These are phyloP conservation scores for Forsythia viridissima DNA, from an alignment of 257 asterid genomes.

Conservation along the genomic window DNA sequence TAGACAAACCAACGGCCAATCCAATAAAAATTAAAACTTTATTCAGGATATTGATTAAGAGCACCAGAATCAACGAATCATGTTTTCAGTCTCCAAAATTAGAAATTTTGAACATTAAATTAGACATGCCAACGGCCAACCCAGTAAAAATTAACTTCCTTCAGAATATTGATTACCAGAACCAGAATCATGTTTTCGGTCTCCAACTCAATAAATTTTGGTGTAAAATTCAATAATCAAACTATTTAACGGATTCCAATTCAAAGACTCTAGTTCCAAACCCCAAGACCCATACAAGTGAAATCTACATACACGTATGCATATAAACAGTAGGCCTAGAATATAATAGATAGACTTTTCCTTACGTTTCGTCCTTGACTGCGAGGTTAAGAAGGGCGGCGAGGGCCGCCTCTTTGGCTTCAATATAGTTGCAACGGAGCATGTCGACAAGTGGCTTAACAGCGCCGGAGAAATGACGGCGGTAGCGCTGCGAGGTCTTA, in stretches of 20 bases:
- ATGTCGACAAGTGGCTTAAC: slow-evolving; percentile 66
- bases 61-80: slow-evolving; percentile 8
- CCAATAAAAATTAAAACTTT: slow-evolving; percentile 16
- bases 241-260: not conserved
- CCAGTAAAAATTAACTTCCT: not conserved
- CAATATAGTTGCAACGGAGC: slow-evolving; percentile 53
- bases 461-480: slow-evolving; percentile 74
- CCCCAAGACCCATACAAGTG: not conserved
- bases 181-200: not conserved
- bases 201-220: not conserved
- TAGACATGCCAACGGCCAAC: slow-evolving; percentile 1
- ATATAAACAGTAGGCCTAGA: not conserved
- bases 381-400: slow-evolving; percentile 84
- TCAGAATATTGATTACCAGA: not conserved
- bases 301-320: not conserved
- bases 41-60: not conserved
- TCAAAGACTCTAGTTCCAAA: slow-evolving; percentile 1
- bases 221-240: not conserved
- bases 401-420: slow-evolving; percentile 68
- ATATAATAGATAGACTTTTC: not conserved
- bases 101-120: not conserved
- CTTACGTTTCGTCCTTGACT: slow-evolving; percentile 82
- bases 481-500: slow-evolving; percentile 79
- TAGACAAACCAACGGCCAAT: slow-evolving; percentile 10
- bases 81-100: not conserved